Evolutionary conservation across 164 flowering plant genomes (phyloP).

Genomic region (Magnolia sinica): DNA sequence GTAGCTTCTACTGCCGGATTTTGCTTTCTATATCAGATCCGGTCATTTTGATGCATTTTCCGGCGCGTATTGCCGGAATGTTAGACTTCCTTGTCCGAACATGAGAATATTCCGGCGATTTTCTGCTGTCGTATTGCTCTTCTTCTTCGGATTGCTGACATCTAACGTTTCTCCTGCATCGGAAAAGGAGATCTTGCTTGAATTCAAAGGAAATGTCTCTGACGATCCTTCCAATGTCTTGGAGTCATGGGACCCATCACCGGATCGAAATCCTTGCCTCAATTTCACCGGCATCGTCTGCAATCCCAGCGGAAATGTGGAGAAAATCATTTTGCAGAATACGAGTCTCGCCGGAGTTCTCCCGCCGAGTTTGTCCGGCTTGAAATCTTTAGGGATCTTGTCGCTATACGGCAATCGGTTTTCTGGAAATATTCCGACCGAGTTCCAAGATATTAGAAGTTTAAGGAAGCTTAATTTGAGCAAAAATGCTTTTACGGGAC

Average conservation of each 20-base stretch:
- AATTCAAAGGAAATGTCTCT: constrained; percentile 65
- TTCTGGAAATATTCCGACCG: constrained; percentile 63
- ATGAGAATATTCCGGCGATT: constrained; percentile 35
- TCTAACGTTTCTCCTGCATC: constrained; percentile 28
- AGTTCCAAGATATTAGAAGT: constrained; percentile 43
- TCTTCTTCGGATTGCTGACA: constrained; percentile 18
- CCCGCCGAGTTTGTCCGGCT: constrained; percentile 65
- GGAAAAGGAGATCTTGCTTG: constrained; percentile 76
- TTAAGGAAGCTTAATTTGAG: constrained; percentile 93
- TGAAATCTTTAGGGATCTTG: constrained; percentile 57
- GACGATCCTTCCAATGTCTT: constrained; percentile 63
- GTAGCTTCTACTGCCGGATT: no score
- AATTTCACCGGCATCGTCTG: constrained; percentile 67
- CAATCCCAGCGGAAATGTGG: constrained; percentile 58
- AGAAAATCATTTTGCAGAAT: constrained; percentile 73
- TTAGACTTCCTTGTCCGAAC: constrained; percentile 18
- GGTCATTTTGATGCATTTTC: constrained; percentile 4
- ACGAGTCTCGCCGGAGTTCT: constrained; percentile 65
- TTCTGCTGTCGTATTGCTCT: constrained; percentile 13
- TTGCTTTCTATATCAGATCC: background rate
- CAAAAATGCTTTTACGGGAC: constrained; percentile 74
- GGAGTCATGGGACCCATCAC: constrained; percentile 52
- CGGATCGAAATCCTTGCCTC: constrained; percentile 44
- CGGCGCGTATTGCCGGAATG: constrained; percentile 33
- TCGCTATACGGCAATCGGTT: constrained; percentile 77